phyloP scores from a whole-genome alignment of 1,284 basidiomycete genomes.

The Apiotrichum laibachii region DNA sequence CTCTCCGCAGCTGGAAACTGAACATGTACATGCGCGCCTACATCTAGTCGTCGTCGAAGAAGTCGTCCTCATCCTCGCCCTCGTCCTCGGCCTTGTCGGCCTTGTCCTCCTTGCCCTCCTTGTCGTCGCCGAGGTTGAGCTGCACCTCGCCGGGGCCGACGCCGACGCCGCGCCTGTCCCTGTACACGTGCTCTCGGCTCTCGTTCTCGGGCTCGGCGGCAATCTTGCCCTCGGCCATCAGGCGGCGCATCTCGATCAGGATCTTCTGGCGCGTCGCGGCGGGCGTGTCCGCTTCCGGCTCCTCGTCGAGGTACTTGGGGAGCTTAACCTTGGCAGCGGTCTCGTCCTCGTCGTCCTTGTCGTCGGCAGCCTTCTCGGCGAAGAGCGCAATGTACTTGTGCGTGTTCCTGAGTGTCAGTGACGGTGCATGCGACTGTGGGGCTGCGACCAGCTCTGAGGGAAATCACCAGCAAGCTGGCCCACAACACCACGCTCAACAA shows the following conservation, averaged over 20 bases:
- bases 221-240: slow-evolving; percentile 66
- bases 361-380: slow-evolving; percentile 13
- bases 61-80: slow-evolving; percentile 51
- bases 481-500: too few relatives aligned
- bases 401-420: slow-evolving; percentile 59
- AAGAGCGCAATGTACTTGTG: slow-evolving; percentile 83
- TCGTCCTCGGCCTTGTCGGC: slow-evolving; percentile 43
- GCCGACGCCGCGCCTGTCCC: slow-evolving; percentile 6
- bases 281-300: slow-evolving; percentile 43
- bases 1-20: too few relatives aligned
- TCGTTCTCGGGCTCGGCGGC: slow-evolving; percentile 61
- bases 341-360: slow-evolving; percentile 21
- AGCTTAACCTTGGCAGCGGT: slow-evolving; percentile 29
- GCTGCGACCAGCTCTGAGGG: neutral
- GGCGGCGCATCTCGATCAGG: slow-evolving; percentile 59
- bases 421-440: too few relatives aligned
- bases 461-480: neutral
- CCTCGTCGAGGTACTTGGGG: slow-evolving; percentile 54
- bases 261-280: slow-evolving; percentile 62
- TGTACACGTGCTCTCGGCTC: slow-evolving; percentile 7
- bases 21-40: neutral
- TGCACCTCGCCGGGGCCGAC: slow-evolving; percentile 6
- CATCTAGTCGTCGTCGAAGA: slow-evolving; percentile 55
- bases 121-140: slow-evolving; percentile 24
- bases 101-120: slow-evolving; percentile 2